phyloP scores from a whole-genome alignment of 2,329 filamentous ascomycete species.

The Aschersonia sp. region DNA sequence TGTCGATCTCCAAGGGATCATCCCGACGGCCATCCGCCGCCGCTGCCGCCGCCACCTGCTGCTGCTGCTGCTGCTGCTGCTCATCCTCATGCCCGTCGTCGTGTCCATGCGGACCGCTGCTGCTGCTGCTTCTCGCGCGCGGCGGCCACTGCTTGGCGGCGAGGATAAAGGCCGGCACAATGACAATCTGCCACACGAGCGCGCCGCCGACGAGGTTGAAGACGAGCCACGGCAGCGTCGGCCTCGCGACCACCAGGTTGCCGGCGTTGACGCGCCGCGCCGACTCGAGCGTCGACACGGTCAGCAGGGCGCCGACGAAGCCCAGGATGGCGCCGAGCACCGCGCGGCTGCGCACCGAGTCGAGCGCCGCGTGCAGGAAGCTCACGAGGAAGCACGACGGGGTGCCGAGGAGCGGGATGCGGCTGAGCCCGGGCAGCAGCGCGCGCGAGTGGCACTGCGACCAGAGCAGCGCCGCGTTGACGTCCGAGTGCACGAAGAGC shows the following conservation, averaged over 20 bases:
- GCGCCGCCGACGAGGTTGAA: constrained; percentile 34
- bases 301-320: constrained; percentile 31
- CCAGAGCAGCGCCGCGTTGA: constrained; percentile 36
- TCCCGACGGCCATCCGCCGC: background rate
- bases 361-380: constrained; percentile 31
- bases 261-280: constrained; percentile 26
- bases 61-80: background rate
- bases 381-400: constrained; percentile 34
- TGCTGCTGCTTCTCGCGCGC: background rate
- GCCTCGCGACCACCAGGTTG: constrained; percentile 20
- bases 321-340: constrained; percentile 26
- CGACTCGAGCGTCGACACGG: constrained; percentile 33
- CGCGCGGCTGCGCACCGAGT: constrained; percentile 23
- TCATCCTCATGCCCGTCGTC: background rate
- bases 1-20: background rate
- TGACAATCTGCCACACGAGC: constrained; percentile 35
- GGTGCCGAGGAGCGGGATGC: constrained; percentile 28
- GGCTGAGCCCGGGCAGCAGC: constrained; percentile 27
- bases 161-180: constrained; percentile 33
- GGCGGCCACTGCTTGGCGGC: constrained; percentile 20
- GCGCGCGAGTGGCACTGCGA: constrained; percentile 36
- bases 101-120: too few species aligned
- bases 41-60: constrained; percentile 11
- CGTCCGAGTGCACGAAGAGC: constrained; percentile 31
- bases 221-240: constrained; percentile 28